Evolutionary conservation across 2,329 filamentous ascomycete genomes (phyloP).

Genomic region (Pseudogymnoascus sp.): DNA sequence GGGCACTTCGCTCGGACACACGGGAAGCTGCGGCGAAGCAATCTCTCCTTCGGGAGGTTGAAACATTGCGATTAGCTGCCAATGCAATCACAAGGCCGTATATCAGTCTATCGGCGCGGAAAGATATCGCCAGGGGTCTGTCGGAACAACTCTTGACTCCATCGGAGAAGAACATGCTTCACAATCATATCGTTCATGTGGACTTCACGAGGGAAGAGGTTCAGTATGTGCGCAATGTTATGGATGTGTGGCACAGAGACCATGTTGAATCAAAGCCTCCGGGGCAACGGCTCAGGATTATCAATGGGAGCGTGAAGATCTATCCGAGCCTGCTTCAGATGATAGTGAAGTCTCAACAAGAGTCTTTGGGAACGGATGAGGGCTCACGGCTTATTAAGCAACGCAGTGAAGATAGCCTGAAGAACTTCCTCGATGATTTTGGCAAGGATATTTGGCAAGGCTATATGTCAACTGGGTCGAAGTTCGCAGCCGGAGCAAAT

Average conservation of each 20-base stretch:
- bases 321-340: background rate
- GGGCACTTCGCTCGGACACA: background rate
- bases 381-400: background rate
- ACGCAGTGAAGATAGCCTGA: background rate
- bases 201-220: constrained; percentile 1
- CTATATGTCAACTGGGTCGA: background rate
- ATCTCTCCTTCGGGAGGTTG: background rate
- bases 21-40: background rate
- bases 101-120: background rate
- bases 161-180: background rate
- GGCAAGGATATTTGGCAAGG: background rate
- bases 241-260: background rate
- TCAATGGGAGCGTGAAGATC: background rate
- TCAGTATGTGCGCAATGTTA: background rate
- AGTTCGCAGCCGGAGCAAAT: background rate
- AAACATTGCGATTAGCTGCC: background rate
- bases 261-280: background rate
- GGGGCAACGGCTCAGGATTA: background rate
- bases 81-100: background rate
- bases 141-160: background rate
- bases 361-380: constrained; percentile 13
- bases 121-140: constrained; percentile 1
- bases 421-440: background rate
- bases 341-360: constrained; percentile 10
- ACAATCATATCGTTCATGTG: background rate